These are phyloP conservation scores for Globisporangium carolinianum DNA, from an alignment of 352 stramenopile species.

Conservation along the genomic window DNA sequence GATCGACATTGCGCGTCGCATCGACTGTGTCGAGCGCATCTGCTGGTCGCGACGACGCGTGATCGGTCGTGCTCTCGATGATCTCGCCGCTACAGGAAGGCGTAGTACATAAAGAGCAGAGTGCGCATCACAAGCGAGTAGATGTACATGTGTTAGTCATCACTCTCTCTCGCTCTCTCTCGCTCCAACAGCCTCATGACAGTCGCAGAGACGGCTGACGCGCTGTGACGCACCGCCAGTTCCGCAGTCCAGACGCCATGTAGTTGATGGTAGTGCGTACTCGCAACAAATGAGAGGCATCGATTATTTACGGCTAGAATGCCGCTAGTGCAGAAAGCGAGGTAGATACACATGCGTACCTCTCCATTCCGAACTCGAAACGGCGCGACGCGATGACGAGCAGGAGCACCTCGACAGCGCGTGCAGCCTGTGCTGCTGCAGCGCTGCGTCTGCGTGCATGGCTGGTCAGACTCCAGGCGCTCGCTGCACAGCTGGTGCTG, in stretches of 20 bases:
- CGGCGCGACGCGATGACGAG: too few species aligned
- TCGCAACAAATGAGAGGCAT: too few species aligned
- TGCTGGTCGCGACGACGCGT: background rate
- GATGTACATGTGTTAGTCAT: background rate
- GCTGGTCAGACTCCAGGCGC: background rate
- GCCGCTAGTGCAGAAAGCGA: too few species aligned
- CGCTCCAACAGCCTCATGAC: too few species aligned
- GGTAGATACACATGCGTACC: too few species aligned
- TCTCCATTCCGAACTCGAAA: too few species aligned
- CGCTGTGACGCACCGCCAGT: slow-evolving; percentile 24
- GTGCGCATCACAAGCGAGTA: background rate
- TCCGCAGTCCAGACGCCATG: slow-evolving; percentile 14
- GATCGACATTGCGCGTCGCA: background rate
- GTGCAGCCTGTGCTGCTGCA: too few species aligned
- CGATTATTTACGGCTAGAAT: too few species aligned
- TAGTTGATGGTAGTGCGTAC: too few species aligned
- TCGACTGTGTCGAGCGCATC: background rate
- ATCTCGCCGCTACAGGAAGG: slow-evolving; percentile 18
- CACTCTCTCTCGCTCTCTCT: too few species aligned
- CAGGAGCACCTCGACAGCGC: too few species aligned
- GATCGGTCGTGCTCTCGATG: slow-evolving; percentile 15
- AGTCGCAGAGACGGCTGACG: background rate
- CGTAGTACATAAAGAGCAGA: background rate
- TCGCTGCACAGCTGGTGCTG: background rate
- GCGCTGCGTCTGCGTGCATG: background rate